Base-by-base conservation (phyloP, 2,329 filamentous ascomycete species). In the Chrysoporthe puriensis region DNA sequence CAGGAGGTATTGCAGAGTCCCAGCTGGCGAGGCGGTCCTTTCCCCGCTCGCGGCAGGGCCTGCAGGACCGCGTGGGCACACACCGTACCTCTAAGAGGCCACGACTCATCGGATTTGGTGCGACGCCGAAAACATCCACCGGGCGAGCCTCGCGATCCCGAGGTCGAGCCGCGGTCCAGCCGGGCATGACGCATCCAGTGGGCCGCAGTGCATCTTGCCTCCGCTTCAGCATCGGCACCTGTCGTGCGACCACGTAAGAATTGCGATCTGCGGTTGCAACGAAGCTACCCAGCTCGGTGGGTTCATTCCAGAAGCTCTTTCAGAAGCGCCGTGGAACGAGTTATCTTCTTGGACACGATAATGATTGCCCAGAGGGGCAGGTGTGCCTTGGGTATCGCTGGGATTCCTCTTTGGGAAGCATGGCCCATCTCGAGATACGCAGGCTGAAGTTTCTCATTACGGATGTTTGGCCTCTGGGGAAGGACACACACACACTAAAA, bases 181-280 rank as follows among this genome's bases (percentile, higher is more conserved):
- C 48, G 40, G 26, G 40, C 62, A 40, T 46, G 48, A 63, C 42
- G 50, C 61, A 54, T 9, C 50, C 36, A 43, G 50, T 50, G 50
- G 50, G 36, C 62, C 62, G n/a, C 50, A 9, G 34, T 13, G 44
- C 52, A 36, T 18, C 13, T 54, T 46, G 36, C 8, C 36, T 32
- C 40, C 18, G 36, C 40, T 44, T 26, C 61, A 46, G 48, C 36
- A 13, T 43, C 48, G 46, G 43, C 56, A 57, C 16, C 66, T 68
- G 66, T 36, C 42, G 66, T 62, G 66, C 42, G 43, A 61, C 66
- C 62, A 16, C 36, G 48, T 48, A 43, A 42, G 32, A 43, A 9
- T 43, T 18, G 34, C 46, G n/a, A 44, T 54, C 18, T n/a, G 46
- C 21, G 16, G 11, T 63, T n/a, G 48, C 36, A 63, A 11, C 16